Evolutionary conservation across 495 filamentous ascomycete species (phyloP).

Genomic region (Schizothecium vesticola): DNA sequence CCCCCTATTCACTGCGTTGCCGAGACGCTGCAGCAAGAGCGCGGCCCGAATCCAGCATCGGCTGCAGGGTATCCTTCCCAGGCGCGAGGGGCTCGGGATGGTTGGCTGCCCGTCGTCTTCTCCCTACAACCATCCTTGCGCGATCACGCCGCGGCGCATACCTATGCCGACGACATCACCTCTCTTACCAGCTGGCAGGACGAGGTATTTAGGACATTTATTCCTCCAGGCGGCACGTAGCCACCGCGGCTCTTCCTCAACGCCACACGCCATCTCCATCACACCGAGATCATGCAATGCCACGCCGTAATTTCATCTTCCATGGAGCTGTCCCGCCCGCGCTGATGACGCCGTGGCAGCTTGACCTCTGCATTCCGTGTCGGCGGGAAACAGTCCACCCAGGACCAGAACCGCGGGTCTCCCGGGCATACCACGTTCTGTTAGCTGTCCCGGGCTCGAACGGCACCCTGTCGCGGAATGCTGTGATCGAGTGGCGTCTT

Average conservation of each 20-base stretch:
- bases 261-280: background rate
- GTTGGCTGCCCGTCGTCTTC: background rate
- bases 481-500: background rate
- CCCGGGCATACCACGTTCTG: background rate
- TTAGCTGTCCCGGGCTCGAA: background rate
- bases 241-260: too few species aligned
- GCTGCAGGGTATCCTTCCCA: background rate
- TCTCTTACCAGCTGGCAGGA: background rate
- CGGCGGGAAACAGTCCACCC: background rate
- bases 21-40: background rate
- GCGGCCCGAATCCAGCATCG: background rate
- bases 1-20: background rate
- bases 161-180: background rate
- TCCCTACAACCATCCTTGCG: background rate
- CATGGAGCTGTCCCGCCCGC: background rate
- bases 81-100: background rate
- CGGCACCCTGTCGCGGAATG: background rate
- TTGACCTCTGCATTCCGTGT: background rate
- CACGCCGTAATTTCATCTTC: slow-evolving; percentile 3
- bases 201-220: too few species aligned
- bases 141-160: background rate
- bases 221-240: too few species aligned
- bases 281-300: slow-evolving; percentile 11
- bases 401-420: background rate
- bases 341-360: background rate